Conservation (phyloP, 1,284 basidiomycete genomes). For the Spongispora temasekensis region DNA sequence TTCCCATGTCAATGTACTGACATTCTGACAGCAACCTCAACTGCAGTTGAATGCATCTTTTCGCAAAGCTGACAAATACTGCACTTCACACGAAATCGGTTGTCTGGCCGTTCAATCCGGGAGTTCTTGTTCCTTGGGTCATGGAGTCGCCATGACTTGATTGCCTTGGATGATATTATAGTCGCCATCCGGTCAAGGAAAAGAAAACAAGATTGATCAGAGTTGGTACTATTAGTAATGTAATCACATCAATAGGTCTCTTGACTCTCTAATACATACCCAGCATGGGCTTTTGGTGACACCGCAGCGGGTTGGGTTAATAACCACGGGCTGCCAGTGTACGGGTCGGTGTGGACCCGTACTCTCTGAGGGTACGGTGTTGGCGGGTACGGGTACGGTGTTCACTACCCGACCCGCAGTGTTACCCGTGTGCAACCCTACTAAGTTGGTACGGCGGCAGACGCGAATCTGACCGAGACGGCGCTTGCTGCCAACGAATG, state of each 20-base stretch:
- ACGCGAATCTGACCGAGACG: too few relatives aligned
- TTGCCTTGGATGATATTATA: neutral
- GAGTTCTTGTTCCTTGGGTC: neutral
- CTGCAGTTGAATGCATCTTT: too few relatives aligned
- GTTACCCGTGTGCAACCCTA: neutral
- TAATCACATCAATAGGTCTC: neutral
- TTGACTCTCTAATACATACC: neutral
- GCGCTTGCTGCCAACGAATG: too few relatives aligned
- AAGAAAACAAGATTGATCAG: neutral
- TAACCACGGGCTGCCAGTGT: slow-evolving; percentile 2
- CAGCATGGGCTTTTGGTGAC: neutral
- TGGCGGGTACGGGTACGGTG: slow-evolving; percentile 1
- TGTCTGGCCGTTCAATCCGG: neutral
- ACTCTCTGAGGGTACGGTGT: neutral
- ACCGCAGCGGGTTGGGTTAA: neutral
- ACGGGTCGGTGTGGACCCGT: slow-evolving; percentile 8
- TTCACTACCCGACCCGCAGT: neutral
- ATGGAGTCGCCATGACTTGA: neutral
- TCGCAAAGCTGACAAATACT: too few relatives aligned
- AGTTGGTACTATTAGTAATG: neutral
- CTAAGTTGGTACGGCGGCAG: too few relatives aligned
- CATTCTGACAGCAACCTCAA: too few relatives aligned
- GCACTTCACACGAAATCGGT: neutral
- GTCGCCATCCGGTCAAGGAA: neutral
- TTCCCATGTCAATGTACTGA: too few relatives aligned